Evolutionary conservation across 2,329 filamentous ascomycete species (phyloP), one percentile per base, ranked within the genome.

Genomic region (Fusarium gaditjirri): DNA sequence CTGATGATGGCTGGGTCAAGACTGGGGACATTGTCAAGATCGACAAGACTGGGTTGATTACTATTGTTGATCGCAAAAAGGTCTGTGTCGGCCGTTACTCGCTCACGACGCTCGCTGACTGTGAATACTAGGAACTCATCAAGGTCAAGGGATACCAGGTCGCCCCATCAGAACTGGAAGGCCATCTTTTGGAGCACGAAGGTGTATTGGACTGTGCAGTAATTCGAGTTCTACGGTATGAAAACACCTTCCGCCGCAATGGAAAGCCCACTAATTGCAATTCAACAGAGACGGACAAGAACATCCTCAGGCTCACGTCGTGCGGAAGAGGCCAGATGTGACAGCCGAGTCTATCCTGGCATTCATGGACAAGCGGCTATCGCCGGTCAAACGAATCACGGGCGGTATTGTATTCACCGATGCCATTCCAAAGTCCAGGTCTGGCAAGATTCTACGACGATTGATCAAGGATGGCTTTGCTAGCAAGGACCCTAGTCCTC

Each of bases 141-240:
- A 68, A 68, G 14, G 54, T 52, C 10, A 65, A 65, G 27, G 61
- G 65, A 14, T 56, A 60, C 19, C 63, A 70, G 16, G 66, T 70
- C 5, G 57, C 63, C 5, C 58, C 66, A 25, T 54, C 63, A 2
- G 67, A 70, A 44, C 54, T 70, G 1, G 63, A 70, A 52, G 66
- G 46, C 1, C 57, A 62, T 31, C 66, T 69, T 16, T 19, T 68
- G 1, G 42, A 59, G 11, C 60, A 68, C 36, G 39, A 39, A 4
- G 39, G 54, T 17, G 43, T 68, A 17, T 9, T 38, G 8, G 65
- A 65, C 38, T 65, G 61, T 12, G 61, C 65, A 6, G 65, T 65
- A 2, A 58, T 67, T 16, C 53, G 64, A 1, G 52, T 67, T 9
- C 19, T 46, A n/a, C 35, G 64, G 64, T n/a, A n/a, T n/a, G n/a